Evolutionary conservation across 306 rosid species (phyloP).

Genomic region (Cucurbita maxima): DNA sequence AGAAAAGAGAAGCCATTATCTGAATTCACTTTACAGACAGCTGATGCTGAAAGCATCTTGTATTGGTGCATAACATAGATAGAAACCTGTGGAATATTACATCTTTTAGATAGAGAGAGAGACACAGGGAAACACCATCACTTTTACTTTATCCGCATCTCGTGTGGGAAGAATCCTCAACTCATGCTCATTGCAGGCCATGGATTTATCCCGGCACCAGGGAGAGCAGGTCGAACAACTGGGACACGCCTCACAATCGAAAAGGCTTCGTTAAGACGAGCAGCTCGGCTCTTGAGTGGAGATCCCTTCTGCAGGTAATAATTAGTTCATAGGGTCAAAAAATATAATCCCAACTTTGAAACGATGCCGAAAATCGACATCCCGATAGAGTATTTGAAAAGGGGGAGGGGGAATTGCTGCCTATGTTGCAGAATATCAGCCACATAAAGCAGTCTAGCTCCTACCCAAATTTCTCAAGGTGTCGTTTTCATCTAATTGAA

Average conservation of each 20-base stretch:
- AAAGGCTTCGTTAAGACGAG: slow-evolving; percentile 91
- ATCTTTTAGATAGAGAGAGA: not conserved
- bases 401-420: not conserved
- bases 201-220: slow-evolving; percentile 53
- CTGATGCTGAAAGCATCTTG: not conserved
- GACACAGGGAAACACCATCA: not conserved
- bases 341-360: not conserved
- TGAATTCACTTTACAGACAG: not conserved
- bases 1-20: not conserved
- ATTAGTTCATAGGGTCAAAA: not conserved
- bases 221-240: slow-evolving; percentile 67
- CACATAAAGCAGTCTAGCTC: not conserved
- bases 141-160: not conserved
- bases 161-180: slow-evolving; percentile 20
- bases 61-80: not conserved
- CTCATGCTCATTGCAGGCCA: slow-evolving; percentile 88
- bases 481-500: not conserved
- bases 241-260: slow-evolving; percentile 88
- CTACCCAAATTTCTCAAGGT: not conserved
- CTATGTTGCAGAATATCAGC: not conserved
- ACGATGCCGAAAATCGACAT: not conserved
- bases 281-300: slow-evolving; percentile 64
- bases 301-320: slow-evolving; percentile 65
- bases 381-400: not conserved
- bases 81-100: not conserved